These are phyloP conservation scores for Stropharia rugosoannulata DNA, from an alignment of 768 basidiomycete species.

Conservation along the genomic window DNA sequence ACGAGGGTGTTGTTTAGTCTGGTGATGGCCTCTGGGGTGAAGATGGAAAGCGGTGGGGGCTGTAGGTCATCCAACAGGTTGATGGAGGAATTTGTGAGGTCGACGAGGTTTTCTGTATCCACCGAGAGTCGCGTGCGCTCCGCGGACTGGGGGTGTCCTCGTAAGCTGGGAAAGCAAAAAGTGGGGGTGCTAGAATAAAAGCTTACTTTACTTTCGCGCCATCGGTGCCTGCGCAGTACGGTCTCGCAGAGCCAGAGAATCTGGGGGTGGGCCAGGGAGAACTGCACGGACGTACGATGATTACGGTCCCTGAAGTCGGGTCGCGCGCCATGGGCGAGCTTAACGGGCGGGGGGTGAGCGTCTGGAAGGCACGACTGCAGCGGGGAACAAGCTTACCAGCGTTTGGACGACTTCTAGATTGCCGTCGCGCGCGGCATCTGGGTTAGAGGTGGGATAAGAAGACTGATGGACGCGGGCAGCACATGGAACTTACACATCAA, in stretches of 20 bases:
- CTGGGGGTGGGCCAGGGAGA: constrained; percentile 58
- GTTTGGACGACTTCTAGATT: constrained; percentile 63
- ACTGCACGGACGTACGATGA: constrained; percentile 71
- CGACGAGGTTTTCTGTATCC: constrained; percentile 35
- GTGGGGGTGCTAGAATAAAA: constrained; percentile 7
- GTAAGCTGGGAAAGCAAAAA: constrained; percentile 11
- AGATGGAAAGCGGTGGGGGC: constrained; percentile 39
- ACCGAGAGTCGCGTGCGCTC: constrained; percentile 34
- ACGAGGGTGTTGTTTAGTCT: constrained; percentile 52
- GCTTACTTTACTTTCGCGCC: constrained; percentile 58
- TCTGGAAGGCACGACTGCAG: not conserved
- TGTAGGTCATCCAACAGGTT: constrained; percentile 35
- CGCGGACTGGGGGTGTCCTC: constrained; percentile 30
- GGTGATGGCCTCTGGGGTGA: constrained; percentile 39
- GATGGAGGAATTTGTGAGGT: constrained; percentile 37
- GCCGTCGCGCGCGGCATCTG: constrained; percentile 79
- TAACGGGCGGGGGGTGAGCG: constrained; percentile 5
- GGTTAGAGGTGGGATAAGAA: constrained; percentile 18
- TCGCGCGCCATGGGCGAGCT: constrained; percentile 70
- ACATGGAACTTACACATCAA: constrained; percentile 70
- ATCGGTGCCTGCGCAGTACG: constrained; percentile 58
- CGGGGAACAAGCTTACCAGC: constrained; percentile 45
- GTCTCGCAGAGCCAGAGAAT: constrained; percentile 73
- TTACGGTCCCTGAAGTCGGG: constrained; percentile 74
- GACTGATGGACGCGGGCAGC: constrained; percentile 12